Evolutionary conservation across 352 stramenopile species (phyloP), one percentile per base, ranked within the genome.

Genomic region (Phytopythium litorale): DNA sequence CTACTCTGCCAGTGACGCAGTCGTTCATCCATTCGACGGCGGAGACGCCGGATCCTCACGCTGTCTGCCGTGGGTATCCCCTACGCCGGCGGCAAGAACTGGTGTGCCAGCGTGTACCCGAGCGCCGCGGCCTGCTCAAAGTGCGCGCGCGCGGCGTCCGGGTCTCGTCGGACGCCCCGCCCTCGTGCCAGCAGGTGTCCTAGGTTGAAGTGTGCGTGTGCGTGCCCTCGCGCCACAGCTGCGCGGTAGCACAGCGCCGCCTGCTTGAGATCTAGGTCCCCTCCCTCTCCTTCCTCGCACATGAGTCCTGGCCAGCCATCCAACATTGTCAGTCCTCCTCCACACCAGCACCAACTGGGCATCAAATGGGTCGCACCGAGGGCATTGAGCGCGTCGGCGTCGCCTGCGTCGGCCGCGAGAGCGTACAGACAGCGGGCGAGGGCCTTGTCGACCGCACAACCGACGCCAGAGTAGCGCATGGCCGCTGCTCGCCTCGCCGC

Each of bases 131-230:
- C 77, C 70, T 82, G 72, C 16, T 71, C 70, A 53, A 90, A 91
- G 63, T 92, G 79, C 1, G 64, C 67, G n/a, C 87, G 73, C 4
- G 83, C 86, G 23, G 80, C 72, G 18, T 84, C 73, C 0, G 65
- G 32, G 59, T 91, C 85, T 33, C 79, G 79, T 32, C 65, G 28
- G 7, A 92, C 80, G 50, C 81, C 83, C 65, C 89, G 90, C 52
- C 85, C 81, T 25, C 80, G 51, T 0, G 71, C 72, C 1, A 92
- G 65, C 23, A 94, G 65, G 42, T 80, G 90, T 7, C 79, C 85
- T 21, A 91, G 72, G 56, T 94, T 94, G 61, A 94, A 92, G 62
- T 94, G 81, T 6, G 79, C 81, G 58, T 92, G 78, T 1, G 81
- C 71, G 43, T 67, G 81, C 13, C 70, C 62, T 21, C 77, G 61